Percentiles rank a stretch among this genome's conserved stretches.
These are phyloP conservation scores for Tetrahymena elliotti DNA, from an alignment of 73 alveolate genomes.

Conservation along the genomic window DNA sequence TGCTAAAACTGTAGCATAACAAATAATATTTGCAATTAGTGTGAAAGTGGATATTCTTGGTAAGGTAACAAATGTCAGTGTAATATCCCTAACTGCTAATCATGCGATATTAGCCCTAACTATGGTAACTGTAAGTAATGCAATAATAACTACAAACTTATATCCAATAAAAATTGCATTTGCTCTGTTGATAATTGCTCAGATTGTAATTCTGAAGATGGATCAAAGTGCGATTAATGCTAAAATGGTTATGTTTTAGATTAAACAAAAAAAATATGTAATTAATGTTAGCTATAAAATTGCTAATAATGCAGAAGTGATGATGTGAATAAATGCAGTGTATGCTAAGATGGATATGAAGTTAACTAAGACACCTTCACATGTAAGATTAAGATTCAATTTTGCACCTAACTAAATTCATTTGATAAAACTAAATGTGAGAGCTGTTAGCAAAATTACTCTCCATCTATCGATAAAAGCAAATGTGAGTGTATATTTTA, in stretches of 20 bases:
- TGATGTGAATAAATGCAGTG: not conserved
- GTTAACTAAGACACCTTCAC: not conserved
- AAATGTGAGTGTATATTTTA: not conserved
- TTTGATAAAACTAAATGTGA: not conserved
- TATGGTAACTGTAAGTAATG: not conserved
- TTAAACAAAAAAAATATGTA: not conserved
- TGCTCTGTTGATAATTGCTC: not conserved
- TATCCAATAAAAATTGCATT: not conserved
- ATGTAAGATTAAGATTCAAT: not conserved
- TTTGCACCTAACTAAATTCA: not conserved
- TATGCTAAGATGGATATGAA: not conserved
- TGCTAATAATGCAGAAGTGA: not conserved
- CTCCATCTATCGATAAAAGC: not conserved
- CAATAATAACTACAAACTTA: not conserved
- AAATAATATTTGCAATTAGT: not conserved
- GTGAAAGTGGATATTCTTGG: not conserved
- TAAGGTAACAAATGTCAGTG: not conserved
- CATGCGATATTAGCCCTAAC: not conserved
- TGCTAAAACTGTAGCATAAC: not conserved
- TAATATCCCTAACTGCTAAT: not conserved
- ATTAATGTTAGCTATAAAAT: not conserved
- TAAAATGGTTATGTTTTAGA: not conserved
- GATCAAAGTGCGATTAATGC: not conserved
- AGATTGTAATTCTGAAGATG: not conserved
- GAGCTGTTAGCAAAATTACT: not conserved